Conservation (phyloP, 2,329 filamentous ascomycete species). For the Venturiaceae sp. region DNA sequence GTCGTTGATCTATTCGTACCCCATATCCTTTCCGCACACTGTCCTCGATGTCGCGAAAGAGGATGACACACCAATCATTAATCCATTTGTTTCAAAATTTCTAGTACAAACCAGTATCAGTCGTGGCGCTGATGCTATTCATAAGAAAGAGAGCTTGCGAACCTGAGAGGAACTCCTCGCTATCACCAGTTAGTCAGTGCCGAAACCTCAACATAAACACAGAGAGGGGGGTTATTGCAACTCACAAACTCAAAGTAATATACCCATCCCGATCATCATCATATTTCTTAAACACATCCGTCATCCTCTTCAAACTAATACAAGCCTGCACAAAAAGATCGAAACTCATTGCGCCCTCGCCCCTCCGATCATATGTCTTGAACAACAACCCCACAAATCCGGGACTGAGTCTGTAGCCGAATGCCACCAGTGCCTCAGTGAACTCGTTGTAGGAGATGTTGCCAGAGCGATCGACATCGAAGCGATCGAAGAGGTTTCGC, state of each 20-base stretch:
- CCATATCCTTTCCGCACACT: too few relatives aligned
- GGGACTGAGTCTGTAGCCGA: constrained; percentile 82
- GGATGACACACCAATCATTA: not conserved
- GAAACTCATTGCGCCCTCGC: constrained; percentile 49
- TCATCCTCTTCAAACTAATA: constrained; percentile 96
- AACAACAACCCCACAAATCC: constrained; percentile 81
- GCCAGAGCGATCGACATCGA: constrained; percentile 78
- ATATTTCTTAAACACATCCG: constrained; percentile 98
- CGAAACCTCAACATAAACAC: not conserved
- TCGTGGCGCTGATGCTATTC: constrained; percentile 40
- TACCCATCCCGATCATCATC: constrained; percentile 95
- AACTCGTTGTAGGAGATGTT: constrained; percentile 84
- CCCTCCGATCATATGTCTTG: constrained; percentile 63
- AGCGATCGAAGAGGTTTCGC: constrained; percentile 89
- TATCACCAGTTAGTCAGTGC: constrained; percentile 13
- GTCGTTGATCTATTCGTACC: too few relatives aligned
- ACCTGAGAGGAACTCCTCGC: constrained; percentile 46
- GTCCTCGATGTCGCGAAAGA: too few relatives aligned
- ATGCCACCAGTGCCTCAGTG: constrained; percentile 76
- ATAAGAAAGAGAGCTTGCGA: constrained; percentile 45
- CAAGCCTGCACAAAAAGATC: constrained; percentile 97
- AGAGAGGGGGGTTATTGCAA: constrained; percentile 11
- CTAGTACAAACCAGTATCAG: constrained; percentile 35
- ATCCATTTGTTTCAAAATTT: constrained; percentile 6
- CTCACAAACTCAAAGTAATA: constrained; percentile 47